These are phyloP conservation scores for Polytrichum formosum DNA, from an alignment of 225 moss, liverwort and hornwort species.

Conservation along the genomic window DNA sequence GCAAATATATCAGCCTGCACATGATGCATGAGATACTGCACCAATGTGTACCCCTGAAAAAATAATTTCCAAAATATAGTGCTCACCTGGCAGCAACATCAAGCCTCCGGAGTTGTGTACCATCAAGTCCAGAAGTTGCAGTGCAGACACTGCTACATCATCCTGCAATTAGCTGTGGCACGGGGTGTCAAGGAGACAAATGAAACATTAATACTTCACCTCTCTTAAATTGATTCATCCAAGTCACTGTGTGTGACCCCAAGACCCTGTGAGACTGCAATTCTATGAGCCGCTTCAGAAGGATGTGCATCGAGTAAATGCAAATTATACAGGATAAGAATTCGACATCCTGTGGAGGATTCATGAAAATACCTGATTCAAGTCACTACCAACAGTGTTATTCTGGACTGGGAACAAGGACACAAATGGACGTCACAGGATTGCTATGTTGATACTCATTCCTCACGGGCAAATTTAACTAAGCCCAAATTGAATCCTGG, in stretches of 20 bases:
- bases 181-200: not conserved
- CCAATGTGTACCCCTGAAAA: not conserved
- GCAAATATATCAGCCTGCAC: no score
- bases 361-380: not conserved
- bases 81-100: slow-evolving; percentile 56
- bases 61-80: no score
- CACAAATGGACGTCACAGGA: no score
- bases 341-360: not conserved
- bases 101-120: slow-evolving; percentile 67
- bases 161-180: slow-evolving; percentile 38
- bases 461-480: slow-evolving; percentile 58
- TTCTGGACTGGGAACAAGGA: no score
- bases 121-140: slow-evolving; percentile 77
- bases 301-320: not conserved
- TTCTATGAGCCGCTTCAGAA: not conserved
- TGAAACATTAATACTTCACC: not conserved
- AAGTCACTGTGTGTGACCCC: no score
- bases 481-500: slow-evolving; percentile 51
- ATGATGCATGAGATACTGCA: not conserved
- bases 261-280: no score
- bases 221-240: not conserved
- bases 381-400: no score
- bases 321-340: not conserved
- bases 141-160: slow-evolving; percentile 73
- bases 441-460: no score